Evolutionary conservation across 352 stramenopile species (phyloP).

Genomic region (Detonula confervacea): DNA sequence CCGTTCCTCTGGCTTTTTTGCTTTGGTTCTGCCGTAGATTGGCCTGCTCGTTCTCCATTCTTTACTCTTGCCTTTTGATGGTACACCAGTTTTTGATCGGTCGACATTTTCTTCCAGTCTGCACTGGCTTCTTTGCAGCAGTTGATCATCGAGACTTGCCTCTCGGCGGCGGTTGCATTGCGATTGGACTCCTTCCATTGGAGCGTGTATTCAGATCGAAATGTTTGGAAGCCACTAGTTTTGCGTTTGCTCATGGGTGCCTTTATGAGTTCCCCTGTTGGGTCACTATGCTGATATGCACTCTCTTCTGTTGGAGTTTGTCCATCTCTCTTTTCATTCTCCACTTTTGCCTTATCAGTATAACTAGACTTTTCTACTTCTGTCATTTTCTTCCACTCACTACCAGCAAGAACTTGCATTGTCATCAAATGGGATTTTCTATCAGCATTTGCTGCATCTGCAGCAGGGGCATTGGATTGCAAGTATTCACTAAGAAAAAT

Average conservation of each 20-base stretch:
- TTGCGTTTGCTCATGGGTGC: background rate
- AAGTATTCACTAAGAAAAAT: conserved; percentile 21
- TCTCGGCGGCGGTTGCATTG: conserved; percentile 4
- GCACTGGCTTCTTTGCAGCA: conserved; percentile 10
- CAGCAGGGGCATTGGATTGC: background rate
- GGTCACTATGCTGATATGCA: too few species aligned
- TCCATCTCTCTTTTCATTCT: background rate
- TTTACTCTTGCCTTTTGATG: conserved; percentile 12
- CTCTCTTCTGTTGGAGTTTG: background rate
- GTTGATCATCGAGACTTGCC: conserved; percentile 6
- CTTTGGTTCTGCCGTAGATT: conserved; percentile 1
- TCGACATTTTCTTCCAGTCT: conserved; percentile 21
- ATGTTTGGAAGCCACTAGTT: conserved; percentile 30
- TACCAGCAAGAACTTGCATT: background rate
- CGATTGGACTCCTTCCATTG: conserved; percentile 12
- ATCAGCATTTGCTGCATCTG: background rate
- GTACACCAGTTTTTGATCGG: conserved; percentile 8
- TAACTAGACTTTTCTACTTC: conserved; percentile 16
- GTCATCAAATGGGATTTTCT: conserved; percentile 1
- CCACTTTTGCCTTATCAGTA: background rate
- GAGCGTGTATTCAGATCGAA: conserved; percentile 4
- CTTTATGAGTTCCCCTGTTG: conserved; percentile 1
- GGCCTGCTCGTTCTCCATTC: background rate
- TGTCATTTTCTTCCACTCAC: conserved; percentile 3
- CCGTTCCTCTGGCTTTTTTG: background rate